Conservation (phyloP, 257 asterid species). For the Avicennia marina region DNA sequence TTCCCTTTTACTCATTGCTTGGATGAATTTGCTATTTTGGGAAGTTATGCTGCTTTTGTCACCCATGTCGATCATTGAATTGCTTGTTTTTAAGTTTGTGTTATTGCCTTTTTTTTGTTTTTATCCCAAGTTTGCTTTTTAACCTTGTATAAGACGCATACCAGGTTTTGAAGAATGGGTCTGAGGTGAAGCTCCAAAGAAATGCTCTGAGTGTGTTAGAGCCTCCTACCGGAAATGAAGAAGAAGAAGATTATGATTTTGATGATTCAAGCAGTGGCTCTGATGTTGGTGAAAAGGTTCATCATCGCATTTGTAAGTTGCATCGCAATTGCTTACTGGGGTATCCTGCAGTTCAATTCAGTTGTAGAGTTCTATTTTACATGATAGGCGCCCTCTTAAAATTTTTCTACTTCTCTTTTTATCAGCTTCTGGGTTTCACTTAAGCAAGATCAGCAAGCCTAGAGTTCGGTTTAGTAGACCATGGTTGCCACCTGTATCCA, state of each 20-base stretch:
- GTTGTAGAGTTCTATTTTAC: not conserved
- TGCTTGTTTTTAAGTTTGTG: not conserved
- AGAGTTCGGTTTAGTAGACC: slow-evolving; percentile 64
- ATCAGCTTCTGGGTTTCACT: slow-evolving; percentile 67
- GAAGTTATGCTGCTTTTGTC: no score
- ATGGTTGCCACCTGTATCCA: slow-evolving; percentile 59
- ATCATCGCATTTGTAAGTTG: slow-evolving; percentile 51
- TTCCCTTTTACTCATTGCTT: not conserved
- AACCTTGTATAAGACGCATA: not conserved
- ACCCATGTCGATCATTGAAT: no score
- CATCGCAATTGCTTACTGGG: not conserved
- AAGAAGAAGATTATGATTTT: slow-evolving; percentile 61
- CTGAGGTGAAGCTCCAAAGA: slow-evolving; percentile 87
- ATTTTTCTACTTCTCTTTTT: slow-evolving; percentile 16
- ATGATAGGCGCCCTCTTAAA: no score
- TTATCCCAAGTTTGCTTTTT: not conserved
- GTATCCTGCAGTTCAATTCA: not conserved
- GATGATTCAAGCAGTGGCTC: slow-evolving; percentile 74
- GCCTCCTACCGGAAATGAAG: slow-evolving; percentile 88
- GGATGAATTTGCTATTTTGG: not conserved
- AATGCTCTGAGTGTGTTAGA: slow-evolving; percentile 90
- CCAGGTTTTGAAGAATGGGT: slow-evolving; percentile 91
- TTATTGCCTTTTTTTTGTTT: not conserved
- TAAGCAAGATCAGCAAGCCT: slow-evolving; percentile 66
- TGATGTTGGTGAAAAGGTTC: slow-evolving; percentile 55